Base-by-base conservation (phyloP, 129 eudicot genomes). In the Cynara cardunculus region DNA sequence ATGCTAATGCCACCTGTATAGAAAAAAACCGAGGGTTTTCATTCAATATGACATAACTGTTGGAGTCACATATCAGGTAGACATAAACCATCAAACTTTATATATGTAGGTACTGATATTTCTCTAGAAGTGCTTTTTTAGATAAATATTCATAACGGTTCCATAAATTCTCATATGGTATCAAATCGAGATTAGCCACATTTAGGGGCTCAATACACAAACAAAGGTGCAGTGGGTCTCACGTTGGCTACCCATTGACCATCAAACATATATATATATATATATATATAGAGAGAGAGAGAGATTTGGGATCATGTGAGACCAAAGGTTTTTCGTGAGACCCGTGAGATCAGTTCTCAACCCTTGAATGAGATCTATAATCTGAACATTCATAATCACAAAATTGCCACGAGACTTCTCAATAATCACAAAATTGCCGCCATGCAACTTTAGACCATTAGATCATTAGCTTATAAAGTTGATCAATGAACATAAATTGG, bases 1-100 rank as follows among this genome's bases (percentile, higher is more conserved):
- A 70, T 0, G 93, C 88, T 32, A 96, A 81, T 1, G 87, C 97
- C 16, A 95, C 94, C 99, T 95, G 59, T 41, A 24, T 56, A 56
- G 65, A 69, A 73, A 56, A 46, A 26, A 14, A 49, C 1, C 3
- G n/a, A 12, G 2, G 31, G 10, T 10, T 12, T 10, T 66, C 22
- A 18, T 4, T 56, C n/a, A n/a, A 56, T 56, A 56, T 18, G 65
- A 56, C 8, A 56, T 19, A 14, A 19, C 0, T 56, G 65, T 56
- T 18, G 25, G 64, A 18, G 24, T 5, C 65, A 2, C 24, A 5
- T 56, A 5, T 53, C 7, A 16, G 24, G 10, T 18, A 18, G 7
- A 56, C 65, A 56, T 5, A 56, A 5, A 18, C 2, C 2, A 18
- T 56, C 65, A 56, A 56, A 56, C 24, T 56, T 56, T 32, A 32